These are phyloP conservation scores for Neonectria sp. DNA, from an alignment of 2,329 filamentous ascomycete genomes.

Conservation along the genomic window DNA sequence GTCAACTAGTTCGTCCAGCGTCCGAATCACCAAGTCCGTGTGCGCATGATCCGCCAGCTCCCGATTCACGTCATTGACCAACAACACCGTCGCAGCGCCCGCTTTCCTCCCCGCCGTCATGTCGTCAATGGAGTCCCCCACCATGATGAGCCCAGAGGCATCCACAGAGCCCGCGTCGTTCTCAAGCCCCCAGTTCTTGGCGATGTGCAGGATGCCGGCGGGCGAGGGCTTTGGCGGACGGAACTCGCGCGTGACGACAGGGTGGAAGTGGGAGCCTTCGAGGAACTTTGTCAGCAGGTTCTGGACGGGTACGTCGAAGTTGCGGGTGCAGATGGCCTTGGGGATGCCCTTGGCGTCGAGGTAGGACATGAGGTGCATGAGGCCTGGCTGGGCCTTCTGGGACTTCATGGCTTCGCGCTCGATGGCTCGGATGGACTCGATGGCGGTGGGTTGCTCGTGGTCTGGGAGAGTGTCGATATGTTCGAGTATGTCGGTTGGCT, in stretches of 20 bases:
- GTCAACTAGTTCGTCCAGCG: slow-evolving; percentile 82
- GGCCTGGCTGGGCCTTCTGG: slow-evolving; percentile 87
- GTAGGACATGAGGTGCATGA: slow-evolving; percentile 84
- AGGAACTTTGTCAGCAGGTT: slow-evolving; percentile 85
- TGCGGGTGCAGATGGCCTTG: slow-evolving; percentile 93
- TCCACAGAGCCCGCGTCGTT: slow-evolving; percentile 51
- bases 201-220: slow-evolving; percentile 90
- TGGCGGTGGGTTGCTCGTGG: slow-evolving; percentile 73
- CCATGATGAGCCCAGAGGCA: slow-evolving; percentile 71
- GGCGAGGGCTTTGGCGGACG: slow-evolving; percentile 89
- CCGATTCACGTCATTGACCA: slow-evolving; percentile 86
- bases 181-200: slow-evolving; percentile 78
- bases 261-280: slow-evolving; percentile 76
- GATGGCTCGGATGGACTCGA: slow-evolving; percentile 82
- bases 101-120: slow-evolving; percentile 89
- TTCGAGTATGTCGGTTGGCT: slow-evolving; percentile 86
- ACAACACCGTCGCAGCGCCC: slow-evolving; percentile 90
- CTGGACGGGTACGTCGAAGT: slow-evolving; percentile 86
- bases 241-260: slow-evolving; percentile 89
- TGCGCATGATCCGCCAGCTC: slow-evolving; percentile 79
- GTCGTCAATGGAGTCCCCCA: slow-evolving; percentile 90
- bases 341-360: slow-evolving; percentile 76
- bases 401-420: slow-evolving; percentile 85
- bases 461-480: slow-evolving; percentile 84
- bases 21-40: slow-evolving; percentile 81